These are phyloP conservation scores for Leccinum disarticulatum DNA, from an alignment of 768 basidiomycete genomes.

Conservation along the genomic window DNA sequence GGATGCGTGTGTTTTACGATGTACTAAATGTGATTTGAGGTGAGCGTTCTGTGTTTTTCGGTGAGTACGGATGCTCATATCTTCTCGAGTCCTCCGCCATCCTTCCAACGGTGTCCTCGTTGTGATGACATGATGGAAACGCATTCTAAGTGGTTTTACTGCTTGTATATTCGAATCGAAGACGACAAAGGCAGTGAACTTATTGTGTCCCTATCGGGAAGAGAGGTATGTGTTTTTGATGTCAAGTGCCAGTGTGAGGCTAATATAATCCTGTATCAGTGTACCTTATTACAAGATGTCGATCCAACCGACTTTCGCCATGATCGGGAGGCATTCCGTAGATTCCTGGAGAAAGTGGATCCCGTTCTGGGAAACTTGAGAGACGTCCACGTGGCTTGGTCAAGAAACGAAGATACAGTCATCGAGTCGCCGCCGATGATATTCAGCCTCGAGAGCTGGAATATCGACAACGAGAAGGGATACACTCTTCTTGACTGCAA, in stretches of 20 bases:
- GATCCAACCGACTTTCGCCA: slow-evolving; percentile 42
- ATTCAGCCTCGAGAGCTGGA: slow-evolving; percentile 35
- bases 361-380: slow-evolving; percentile 50
- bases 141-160: slow-evolving; percentile 47
- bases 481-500: slow-evolving; percentile 27
- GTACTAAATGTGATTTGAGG: slow-evolving; percentile 53
- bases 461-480: slow-evolving; percentile 15
- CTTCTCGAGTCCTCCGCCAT: slow-evolving; percentile 42
- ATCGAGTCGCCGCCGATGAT: slow-evolving; percentile 26
- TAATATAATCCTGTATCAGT: slow-evolving; percentile 30
- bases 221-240: slow-evolving; percentile 36
- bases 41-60: slow-evolving; percentile 28
- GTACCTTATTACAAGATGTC: slow-evolving; percentile 44
- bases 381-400: slow-evolving; percentile 38
- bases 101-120: slow-evolving; percentile 43
- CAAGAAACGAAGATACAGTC: slow-evolving; percentile 17
- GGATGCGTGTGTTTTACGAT: slow-evolving; percentile 49
- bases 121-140: slow-evolving; percentile 57
- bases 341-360: slow-evolving; percentile 41
- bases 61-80: background rate
- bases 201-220: slow-evolving; percentile 48
- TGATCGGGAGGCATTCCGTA: slow-evolving; percentile 37
- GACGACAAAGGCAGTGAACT: slow-evolving; percentile 47
- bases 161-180: slow-evolving; percentile 50
- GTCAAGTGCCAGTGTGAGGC: background rate